Base-by-base conservation (phyloP, 257 asterid genomes). In the Plantago ovata region DNA sequence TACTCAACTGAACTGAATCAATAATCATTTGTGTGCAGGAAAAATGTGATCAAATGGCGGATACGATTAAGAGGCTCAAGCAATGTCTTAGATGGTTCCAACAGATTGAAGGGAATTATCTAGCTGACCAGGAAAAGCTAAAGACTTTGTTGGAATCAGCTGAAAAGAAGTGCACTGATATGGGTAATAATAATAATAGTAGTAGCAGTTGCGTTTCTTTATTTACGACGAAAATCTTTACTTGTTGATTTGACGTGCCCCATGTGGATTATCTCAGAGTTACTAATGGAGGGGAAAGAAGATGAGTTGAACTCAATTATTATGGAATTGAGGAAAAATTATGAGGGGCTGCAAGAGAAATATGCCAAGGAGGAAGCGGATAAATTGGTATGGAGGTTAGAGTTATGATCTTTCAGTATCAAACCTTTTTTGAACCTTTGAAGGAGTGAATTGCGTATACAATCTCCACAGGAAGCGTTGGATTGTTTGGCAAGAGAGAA, bases 51-150 rank as follows among this genome's bases (percentile, higher is more conserved):
- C 83, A 70, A 58, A 84, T 78, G 96, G 41, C 60, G 4, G 36
- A 28, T 8, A 28, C 36, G 36, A 86, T 89, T 38, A 76, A 73
- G 71, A 80, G 89, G 70, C 88, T 89, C 10, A 89, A 80, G 78
- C 86, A 70, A 19, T 81, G 97, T 45, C 61, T 94, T 44, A 83
- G 58, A 76, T 86, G 97, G 99, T 86, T 86, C 70, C 95, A 83
- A 52, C 96, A 81, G 69, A 84, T 79, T 24, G 96, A 94, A 74
- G 91, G 72, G 55, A 80, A 72, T 63, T 74, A 76, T 61, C 77
- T 68, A 0, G 45, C 69, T n/a, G 90, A 84, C 78, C 86, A 71
- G 66, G 93, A 79, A 47, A 78, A 77, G 3, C 57, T 79, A 21
- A 83, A 73, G 53, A 79, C 52, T 55, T 54, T 77, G 75, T 66